phyloP scores from a whole-genome alignment of 805 yeast genomes.

The Ogataea corticis region DNA sequence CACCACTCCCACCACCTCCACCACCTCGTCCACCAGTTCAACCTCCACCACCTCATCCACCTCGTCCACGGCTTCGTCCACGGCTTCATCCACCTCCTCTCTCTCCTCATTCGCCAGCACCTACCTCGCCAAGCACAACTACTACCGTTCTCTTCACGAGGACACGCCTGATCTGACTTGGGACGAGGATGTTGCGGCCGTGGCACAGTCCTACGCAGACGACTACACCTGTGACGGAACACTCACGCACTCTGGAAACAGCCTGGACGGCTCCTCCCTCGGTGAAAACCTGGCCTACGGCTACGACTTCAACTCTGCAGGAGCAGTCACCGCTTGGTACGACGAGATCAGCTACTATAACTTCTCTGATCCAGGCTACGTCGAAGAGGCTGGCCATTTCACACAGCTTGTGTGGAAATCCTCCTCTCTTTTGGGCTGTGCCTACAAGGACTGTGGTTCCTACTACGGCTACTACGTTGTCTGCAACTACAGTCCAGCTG shows the following conservation, averaged over 20 bases:
- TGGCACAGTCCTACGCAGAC: conserved; percentile 60
- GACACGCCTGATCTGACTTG: conserved; percentile 53
- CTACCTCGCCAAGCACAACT: conserved; percentile 63
- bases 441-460: conserved; percentile 56
- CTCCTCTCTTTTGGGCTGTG: conserved; percentile 70
- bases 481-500: conserved; percentile 74
- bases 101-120: conserved; percentile 37
- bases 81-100: background rate
- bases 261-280: conserved; percentile 43
- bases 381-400: conserved; percentile 68
- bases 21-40: conserved; percentile 6
- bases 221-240: conserved; percentile 55
- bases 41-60: conserved; percentile 6
- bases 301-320: conserved; percentile 43
- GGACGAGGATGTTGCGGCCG: conserved; percentile 50
- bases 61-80: conserved; percentile 2
- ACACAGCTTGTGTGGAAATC: conserved; percentile 78
- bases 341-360: conserved; percentile 56
- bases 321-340: conserved; percentile 77
- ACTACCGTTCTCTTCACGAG: conserved; percentile 50
- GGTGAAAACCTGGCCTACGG: conserved; percentile 88
- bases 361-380: conserved; percentile 49
- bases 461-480: conserved; percentile 55
- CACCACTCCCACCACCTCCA: conserved; percentile 1
- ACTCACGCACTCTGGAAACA: conserved; percentile 63